Evolutionary conservation across 345 rosid species (phyloP).

Genomic region (Brassica juncea): DNA sequence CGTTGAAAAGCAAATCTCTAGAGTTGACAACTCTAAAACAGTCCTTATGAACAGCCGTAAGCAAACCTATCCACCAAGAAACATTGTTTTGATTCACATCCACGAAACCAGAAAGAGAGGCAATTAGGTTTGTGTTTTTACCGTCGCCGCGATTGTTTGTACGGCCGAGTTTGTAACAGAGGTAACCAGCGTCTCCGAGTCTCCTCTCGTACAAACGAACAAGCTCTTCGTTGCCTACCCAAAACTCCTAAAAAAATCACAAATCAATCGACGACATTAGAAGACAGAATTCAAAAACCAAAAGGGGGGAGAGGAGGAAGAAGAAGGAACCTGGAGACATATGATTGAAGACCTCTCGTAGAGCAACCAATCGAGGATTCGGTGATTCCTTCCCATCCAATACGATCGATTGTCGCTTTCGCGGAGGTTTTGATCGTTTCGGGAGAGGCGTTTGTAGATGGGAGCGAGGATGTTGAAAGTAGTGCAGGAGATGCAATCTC

Average conservation of each 20-base stretch:
- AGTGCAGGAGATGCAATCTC: constrained; percentile 75
- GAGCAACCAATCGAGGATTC: constrained; percentile 77
- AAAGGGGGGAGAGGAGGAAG: not conserved
- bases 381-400: constrained; percentile 77
- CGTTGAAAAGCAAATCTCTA: constrained; percentile 69
- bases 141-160: constrained; percentile 98
- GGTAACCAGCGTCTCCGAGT: constrained; percentile 83
- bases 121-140: constrained; percentile 18
- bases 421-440: constrained; percentile 60
- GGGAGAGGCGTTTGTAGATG: constrained; percentile 75
- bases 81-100: too few relatives aligned
- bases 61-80: constrained; percentile 51
- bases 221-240: constrained; percentile 90
- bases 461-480: constrained; percentile 91
- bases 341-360: constrained; percentile 82
- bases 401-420: constrained; percentile 72
- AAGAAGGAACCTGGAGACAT: constrained; percentile 69
- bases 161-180: constrained; percentile 70
- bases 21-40: constrained; percentile 70
- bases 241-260: constrained; percentile 65
- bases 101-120: too few relatives aligned
- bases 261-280: not conserved
- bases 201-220: constrained; percentile 81
- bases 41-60: constrained; percentile 82
- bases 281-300: not conserved